Percentiles rank a stretch among this genome's conserved stretches.
Evolutionary conservation across 306 rosid genomes (phyloP).

Genomic region (Fragaria nilgerrensis): DNA sequence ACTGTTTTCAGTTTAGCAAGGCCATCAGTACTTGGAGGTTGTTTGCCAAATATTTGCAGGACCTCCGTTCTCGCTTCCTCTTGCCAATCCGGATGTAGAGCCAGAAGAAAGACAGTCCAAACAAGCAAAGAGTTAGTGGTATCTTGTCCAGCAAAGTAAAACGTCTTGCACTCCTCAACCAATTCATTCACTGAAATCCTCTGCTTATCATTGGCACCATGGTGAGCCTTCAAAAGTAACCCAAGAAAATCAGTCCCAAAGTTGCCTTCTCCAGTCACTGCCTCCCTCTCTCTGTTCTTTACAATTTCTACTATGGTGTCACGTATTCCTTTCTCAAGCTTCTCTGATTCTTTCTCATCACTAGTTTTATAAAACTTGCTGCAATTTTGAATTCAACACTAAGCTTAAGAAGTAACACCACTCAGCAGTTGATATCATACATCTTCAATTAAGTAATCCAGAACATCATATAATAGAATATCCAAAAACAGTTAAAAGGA

Average conservation of each 20-base stretch:
- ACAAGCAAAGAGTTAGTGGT: conserved; percentile 21
- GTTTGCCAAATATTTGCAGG: conserved; percentile 14
- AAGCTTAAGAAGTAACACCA: background rate
- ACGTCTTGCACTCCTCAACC: conserved; percentile 31
- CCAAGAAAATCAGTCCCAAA: conserved; percentile 33
- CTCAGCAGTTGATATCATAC: background rate
- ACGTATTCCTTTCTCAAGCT: conserved; percentile 5
- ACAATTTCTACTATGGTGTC: background rate
- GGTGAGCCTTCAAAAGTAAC: conserved; percentile 24
- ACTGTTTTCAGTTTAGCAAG: conserved; percentile 19
- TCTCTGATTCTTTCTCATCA: conserved; percentile 17
- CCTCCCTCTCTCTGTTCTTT: conserved; percentile 18
- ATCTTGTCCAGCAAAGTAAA: conserved; percentile 27
- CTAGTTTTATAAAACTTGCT: conserved; percentile 9
- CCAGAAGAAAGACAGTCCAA: conserved; percentile 30
- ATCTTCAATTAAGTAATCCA: background rate
- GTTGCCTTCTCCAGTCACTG: conserved; percentile 13
- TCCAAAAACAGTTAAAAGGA: background rate
- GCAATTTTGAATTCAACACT: background rate
- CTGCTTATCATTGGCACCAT: conserved; percentile 6
- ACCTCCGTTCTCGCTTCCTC: conserved; percentile 35
- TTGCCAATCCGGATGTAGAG: conserved; percentile 28
- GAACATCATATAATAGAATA: background rate
- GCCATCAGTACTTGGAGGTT: conserved; percentile 14
- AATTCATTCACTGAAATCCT: conserved; percentile 17